Base-by-base conservation (phyloP, 352 stramenopile species). In the Phytophthora sansomeana region DNA sequence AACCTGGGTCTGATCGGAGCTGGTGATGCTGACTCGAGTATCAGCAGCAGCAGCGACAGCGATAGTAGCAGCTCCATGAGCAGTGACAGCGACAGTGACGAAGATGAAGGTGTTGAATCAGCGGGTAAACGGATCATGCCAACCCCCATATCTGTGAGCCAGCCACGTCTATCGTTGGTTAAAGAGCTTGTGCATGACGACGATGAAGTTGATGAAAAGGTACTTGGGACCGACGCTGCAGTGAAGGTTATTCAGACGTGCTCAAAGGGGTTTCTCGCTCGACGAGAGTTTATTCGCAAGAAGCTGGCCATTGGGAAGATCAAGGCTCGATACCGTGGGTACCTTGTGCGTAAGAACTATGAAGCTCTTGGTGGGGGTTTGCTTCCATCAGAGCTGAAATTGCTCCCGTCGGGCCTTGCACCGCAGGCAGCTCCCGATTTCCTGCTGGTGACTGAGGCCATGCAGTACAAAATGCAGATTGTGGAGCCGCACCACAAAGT, bases 391-490 rank as follows among this genome's bases (percentile, higher is more conserved):
- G 30, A 64, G 41, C 51, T 38, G 33, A 68, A 62, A 46, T 33
- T 68, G 24, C 52, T 53, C 5, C 51, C 51, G 8, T 69, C 64
- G 6, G 52, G 58, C 9, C 26, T 68, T 29, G 46, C 64, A 32
- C 58, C 58, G 29, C 44, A 68, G 10, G 32, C 13, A 11, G 29
- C 43, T 24, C 57, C 42, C 21, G 53, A 63, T 49, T 68, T 58
- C 21, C 14, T 74, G 17, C 41, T 77, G 14, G 63, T 81, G 52
- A 74, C 69, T 1, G 54, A 74, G 30, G 65, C 65, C 3, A 69
- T 72, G 48, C 74, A 81, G 57, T 71, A 74, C 61, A 81, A 81
- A 59, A 81, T 81, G 69, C 62, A 70, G 44, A 67, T 78, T 38
- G 55, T 81, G 4, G 53, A 66, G 44, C 50, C 62, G 10, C 74